Percentiles rank a stretch among this genome's conserved stretches.
These are phyloP conservation scores for Neonectria neomacrospora DNA, from an alignment of 2,329 filamentous ascomycete genomes.

Conservation along the genomic window DNA sequence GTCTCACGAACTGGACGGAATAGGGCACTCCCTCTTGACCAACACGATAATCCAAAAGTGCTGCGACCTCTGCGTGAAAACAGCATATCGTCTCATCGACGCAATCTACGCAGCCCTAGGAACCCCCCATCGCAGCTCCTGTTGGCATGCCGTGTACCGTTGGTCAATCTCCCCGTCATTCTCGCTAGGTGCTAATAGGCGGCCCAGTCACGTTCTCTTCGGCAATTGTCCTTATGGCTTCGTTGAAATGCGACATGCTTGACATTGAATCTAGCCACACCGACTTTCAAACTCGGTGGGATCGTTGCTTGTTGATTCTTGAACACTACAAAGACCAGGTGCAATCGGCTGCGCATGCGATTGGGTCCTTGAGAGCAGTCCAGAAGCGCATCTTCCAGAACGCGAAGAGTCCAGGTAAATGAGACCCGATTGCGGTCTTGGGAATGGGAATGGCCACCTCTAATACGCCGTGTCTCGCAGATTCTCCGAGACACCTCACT, in stretches of 20 bases:
- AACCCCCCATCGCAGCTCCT: slow-evolving; percentile 4
- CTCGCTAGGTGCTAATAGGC: background rate
- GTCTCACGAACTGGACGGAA: background rate
- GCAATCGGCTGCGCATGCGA: slow-evolving; percentile 5
- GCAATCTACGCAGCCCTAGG: background rate
- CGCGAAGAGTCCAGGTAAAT: background rate
- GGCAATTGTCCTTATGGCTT: slow-evolving; percentile 8
- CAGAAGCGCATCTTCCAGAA: background rate
- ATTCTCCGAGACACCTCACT: background rate
- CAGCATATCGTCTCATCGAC: slow-evolving; percentile 8
- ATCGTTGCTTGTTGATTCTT: slow-evolving; percentile 1
- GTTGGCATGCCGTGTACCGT: slow-evolving; percentile 10
- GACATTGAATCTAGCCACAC: background rate
- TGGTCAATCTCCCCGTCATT: background rate
- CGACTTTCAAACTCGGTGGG: background rate
- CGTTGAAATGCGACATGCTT: slow-evolving; percentile 1
- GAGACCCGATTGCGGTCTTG: background rate
- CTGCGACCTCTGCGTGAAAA: slow-evolving; percentile 2
- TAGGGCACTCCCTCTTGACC: background rate
- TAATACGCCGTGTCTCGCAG: background rate
- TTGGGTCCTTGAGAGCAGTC: background rate
- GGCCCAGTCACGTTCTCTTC: slow-evolving; percentile 7
- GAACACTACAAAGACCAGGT: slow-evolving; percentile 10
- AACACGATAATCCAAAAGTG: slow-evolving; percentile 1
- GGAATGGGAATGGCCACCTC: background rate